These are phyloP conservation scores for Naganishia antarctica DNA, from an alignment of 768 basidiomycete species.

Conservation along the genomic window DNA sequence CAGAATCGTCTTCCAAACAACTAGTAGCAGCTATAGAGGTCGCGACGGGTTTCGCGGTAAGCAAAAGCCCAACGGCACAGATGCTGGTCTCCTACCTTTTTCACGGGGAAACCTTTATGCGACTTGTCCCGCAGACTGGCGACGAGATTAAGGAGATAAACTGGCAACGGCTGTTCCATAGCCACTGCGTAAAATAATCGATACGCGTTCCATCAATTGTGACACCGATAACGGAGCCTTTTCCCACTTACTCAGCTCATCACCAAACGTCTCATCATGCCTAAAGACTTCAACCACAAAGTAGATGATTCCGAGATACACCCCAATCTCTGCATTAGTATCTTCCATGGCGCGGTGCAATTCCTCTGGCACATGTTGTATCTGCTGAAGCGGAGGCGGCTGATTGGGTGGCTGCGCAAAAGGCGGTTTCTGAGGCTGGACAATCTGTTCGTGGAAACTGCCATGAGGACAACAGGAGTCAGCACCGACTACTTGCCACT, in stretches of 20 bases:
- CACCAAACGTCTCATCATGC: constrained; percentile 87
- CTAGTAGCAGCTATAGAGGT: constrained; percentile 66
- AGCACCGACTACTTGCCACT: too few relatives aligned
- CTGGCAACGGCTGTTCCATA: constrained; percentile 85
- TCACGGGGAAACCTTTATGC: constrained; percentile 92
- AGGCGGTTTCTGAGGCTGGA: constrained; percentile 48
- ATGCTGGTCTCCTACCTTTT: constrained; percentile 61
- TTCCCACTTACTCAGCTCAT: constrained; percentile 77
- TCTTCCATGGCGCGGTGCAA: constrained; percentile 79
- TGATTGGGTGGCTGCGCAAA: constrained; percentile 63
- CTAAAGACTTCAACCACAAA: constrained; percentile 91
- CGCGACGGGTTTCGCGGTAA: background rate
- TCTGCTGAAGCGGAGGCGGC: constrained; percentile 7
- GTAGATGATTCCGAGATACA: constrained; percentile 77
- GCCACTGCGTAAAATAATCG: constrained; percentile 64
- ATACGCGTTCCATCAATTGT: constrained; percentile 20
- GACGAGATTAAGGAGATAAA: constrained; percentile 86
- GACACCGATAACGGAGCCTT: background rate
- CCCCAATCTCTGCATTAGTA: constrained; percentile 61
- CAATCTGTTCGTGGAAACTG: constrained; percentile 5
- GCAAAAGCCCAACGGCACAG: background rate
- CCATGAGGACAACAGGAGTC: too few relatives aligned
- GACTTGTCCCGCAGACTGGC: constrained; percentile 85
- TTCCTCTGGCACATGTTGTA: constrained; percentile 49
- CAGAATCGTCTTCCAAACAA: constrained; percentile 89